phyloP scores from a whole-genome alignment of 345 rosid genomes.

The Hypericum androsaemum region DNA sequence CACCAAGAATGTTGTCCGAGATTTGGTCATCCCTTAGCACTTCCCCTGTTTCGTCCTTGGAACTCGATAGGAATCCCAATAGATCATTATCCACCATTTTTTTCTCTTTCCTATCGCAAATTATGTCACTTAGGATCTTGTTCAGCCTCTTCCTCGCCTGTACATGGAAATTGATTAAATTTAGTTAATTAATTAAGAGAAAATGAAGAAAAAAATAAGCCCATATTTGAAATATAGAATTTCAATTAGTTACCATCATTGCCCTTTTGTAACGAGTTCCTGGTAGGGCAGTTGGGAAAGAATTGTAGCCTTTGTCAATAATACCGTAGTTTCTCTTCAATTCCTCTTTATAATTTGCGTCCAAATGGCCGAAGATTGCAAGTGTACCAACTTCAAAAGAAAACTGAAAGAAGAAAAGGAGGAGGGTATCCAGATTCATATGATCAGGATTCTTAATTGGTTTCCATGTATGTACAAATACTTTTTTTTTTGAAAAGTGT shows the following conservation, averaged over 20 bases:
- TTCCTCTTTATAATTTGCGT: slow-evolving; percentile 45
- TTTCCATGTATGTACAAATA: too few relatives aligned
- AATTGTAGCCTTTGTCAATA: slow-evolving; percentile 77
- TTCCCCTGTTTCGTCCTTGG: slow-evolving; percentile 34
- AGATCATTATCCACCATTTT: slow-evolving; percentile 32
- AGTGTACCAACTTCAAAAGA: slow-evolving; percentile 78
- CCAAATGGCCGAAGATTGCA: slow-evolving; percentile 64
- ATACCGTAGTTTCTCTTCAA: slow-evolving; percentile 58
- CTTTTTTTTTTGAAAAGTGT: too few relatives aligned
- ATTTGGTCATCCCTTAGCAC: slow-evolving; percentile 35
- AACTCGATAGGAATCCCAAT: slow-evolving; percentile 38
- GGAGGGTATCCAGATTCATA: neutral
- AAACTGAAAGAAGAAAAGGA: slow-evolving; percentile 33
- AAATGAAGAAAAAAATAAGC: neutral
- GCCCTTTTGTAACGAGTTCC: slow-evolving; percentile 73
- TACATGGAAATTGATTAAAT: too few relatives aligned
- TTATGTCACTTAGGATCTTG: slow-evolving; percentile 36
- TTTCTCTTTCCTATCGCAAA: slow-evolving; percentile 46
- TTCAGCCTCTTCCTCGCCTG: slow-evolving; percentile 56
- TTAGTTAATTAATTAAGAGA: neutral
- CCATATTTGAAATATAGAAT: neutral
- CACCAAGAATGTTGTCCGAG: slow-evolving; percentile 62
- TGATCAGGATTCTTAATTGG: too few relatives aligned
- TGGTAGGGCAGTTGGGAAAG: slow-evolving; percentile 65
- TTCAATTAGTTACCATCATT: slow-evolving; percentile 21